Evolutionary conservation across 1,284 basidiomycete genomes (phyloP), one percentile per base, ranked within the genome.

Genomic region (Phaffia rhodozyma): DNA sequence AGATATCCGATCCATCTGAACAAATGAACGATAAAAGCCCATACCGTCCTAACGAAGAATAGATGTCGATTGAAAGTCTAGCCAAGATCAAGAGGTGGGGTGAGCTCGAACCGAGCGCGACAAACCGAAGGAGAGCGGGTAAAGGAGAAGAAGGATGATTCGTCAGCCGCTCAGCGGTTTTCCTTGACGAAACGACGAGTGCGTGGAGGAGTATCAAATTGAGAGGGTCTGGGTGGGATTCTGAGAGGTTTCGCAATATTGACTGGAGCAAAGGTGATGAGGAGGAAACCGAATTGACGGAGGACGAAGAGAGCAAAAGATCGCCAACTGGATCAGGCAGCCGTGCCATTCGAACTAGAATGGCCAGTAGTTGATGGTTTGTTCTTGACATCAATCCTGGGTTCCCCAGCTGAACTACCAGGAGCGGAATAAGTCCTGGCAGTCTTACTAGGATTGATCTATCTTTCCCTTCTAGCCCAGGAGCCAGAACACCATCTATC

Each of bases 111-210:
- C 79, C 73, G 0, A 81, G 77, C 0, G 85, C 79, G 52, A 92
- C 73, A 71, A 90, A 94, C 38, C 87, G 84, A 53, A 96, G 78
- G 0, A 92, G 80, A 0, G 83, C 76, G 75, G 89, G 82, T 32
- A 83, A 77, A 60, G 80, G 72, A 1, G 58, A 59, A n/a, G 53
- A 49, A 16, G 58, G 58, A 3, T 47, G 52, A 23, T 30, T 49
- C 25, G 52, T 53, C 53, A 65, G 54, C 21, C 38, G 32, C 43
- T 77, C 75, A 0, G 92, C 91, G 66, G 83, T 85, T 0, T 77
- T 70, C 29, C 90, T 82, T 0, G 87, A 87, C 1, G 86, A 81
- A 2, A 76, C 74, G 0, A 84, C 83, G 30, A 90, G 78, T 1
- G 80, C 81, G 16, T 74, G 77, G 25, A 96, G 75, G 13, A 91